phyloP scores from a whole-genome alignment of 306 rosid genomes.

The apple (Malus domestica) region DNA sequence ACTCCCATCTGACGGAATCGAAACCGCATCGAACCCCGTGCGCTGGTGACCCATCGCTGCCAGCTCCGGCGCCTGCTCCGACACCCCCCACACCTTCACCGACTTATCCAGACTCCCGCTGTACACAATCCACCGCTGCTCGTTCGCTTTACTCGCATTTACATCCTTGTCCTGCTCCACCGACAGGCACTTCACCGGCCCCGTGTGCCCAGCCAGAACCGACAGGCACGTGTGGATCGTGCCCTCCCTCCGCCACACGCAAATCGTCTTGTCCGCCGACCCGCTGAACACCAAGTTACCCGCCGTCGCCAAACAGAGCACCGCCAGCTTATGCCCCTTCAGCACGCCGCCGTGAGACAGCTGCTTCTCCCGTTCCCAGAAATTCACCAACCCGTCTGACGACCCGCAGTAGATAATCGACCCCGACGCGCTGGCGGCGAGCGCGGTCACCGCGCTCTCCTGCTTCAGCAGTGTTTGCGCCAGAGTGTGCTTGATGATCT shows the following conservation, averaged over 20 bases:
- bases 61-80: slow-evolving; percentile 31
- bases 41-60: slow-evolving; percentile 20
- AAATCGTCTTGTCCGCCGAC: slow-evolving; percentile 75
- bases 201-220: slow-evolving; percentile 66
- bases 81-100: slow-evolving; percentile 82
- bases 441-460: slow-evolving; percentile 79
- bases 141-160: not conserved
- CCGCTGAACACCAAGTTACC: slow-evolving; percentile 69
- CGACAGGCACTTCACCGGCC: slow-evolving; percentile 85
- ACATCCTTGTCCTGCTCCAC: slow-evolving; percentile 44
- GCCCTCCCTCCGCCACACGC: slow-evolving; percentile 75
- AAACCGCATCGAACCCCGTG: slow-evolving; percentile 27
- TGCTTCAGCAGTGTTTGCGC: slow-evolving; percentile 57
- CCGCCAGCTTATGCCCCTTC: slow-evolving; percentile 72
- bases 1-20: slow-evolving; percentile 46
- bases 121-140: slow-evolving; percentile 56
- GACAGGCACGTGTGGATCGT: slow-evolving; percentile 63
- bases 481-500: slow-evolving; percentile 38
- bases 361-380: slow-evolving; percentile 55
- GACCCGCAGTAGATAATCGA: slow-evolving; percentile 65
- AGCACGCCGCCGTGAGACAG: slow-evolving; percentile 63
- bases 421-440: slow-evolving; percentile 41
- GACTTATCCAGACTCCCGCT: slow-evolving; percentile 95
- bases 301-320: slow-evolving; percentile 57
- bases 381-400: slow-evolving; percentile 72